Conservation (phyloP, 169 alveolate species). For the Babesia bigemina region DNA sequence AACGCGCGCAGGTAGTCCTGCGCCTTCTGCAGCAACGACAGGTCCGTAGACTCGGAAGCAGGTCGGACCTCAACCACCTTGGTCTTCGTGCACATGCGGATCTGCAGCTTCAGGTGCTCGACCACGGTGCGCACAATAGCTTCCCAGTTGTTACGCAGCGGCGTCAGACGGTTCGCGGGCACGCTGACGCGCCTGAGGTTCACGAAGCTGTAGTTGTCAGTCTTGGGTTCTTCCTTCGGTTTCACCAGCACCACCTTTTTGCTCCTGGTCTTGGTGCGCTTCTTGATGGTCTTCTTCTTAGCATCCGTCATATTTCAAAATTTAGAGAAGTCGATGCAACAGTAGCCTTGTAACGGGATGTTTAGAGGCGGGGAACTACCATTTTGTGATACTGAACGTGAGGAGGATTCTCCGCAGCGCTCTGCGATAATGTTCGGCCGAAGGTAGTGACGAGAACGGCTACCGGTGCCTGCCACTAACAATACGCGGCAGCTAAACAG, state of each 20-base stretch:
- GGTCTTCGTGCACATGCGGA: constrained; percentile 70
- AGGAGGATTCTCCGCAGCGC: too few species aligned
- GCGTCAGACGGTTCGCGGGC: constrained; percentile 69
- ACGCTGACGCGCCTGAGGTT: constrained; percentile 60
- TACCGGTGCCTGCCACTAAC: too few species aligned
- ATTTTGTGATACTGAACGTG: too few species aligned
- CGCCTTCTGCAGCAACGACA: constrained; percentile 88
- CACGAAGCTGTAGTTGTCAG: constrained; percentile 45
- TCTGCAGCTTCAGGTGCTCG: constrained; percentile 69
- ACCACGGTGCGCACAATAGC: constrained; percentile 64
- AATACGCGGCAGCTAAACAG: too few species aligned
- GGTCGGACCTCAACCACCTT: constrained; percentile 69
- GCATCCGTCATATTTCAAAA: constrained; percentile 5
- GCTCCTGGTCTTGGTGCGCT: constrained; percentile 35
- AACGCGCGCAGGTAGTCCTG: constrained; percentile 96
- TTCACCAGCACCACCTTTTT: constrained; percentile 25
- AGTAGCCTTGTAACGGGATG: too few species aligned
- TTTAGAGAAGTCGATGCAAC: too few species aligned
- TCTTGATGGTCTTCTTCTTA: constrained; percentile 42
- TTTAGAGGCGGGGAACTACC: too few species aligned
- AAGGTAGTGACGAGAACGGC: too few species aligned
- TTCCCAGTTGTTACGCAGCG: constrained; percentile 68
- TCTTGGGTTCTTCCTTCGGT: neutral
- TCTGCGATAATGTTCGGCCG: too few species aligned
- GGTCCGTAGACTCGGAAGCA: constrained; percentile 65